Evolutionary conservation across 2,329 filamentous ascomycete genomes (phyloP).

Genomic region (Talaromyces amestolkiae): DNA sequence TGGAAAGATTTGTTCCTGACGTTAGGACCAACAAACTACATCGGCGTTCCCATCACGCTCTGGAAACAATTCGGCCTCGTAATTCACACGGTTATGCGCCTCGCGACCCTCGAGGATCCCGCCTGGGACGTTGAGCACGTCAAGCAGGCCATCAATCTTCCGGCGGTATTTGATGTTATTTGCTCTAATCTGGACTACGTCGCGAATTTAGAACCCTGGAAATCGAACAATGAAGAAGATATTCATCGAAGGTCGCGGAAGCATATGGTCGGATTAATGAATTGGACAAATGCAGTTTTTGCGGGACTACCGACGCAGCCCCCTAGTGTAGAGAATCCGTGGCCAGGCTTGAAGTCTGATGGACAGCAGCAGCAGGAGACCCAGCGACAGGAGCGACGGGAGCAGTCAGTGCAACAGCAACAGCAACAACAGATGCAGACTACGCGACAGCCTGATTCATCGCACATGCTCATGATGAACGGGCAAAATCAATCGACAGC

Average conservation of each 20-base stretch:
- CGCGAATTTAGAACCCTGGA: constrained; percentile 2
- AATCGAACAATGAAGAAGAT: background rate
- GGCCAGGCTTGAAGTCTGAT: background rate
- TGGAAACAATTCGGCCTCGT: constrained; percentile 17
- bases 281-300: constrained; percentile 9
- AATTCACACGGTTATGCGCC: constrained; percentile 8
- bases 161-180: background rate
- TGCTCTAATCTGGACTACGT: background rate
- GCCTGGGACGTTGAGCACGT: constrained; percentile 10
- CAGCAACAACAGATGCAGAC: background rate
- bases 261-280: constrained; percentile 1
- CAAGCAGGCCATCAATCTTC: constrained; percentile 7
- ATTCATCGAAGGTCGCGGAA: constrained; percentile 12
- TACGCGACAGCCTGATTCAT: background rate
- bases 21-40: background rate
- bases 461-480: constrained; percentile 8
- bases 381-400: background rate
- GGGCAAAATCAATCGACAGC: background rate
- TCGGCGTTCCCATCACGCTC: constrained; percentile 11
- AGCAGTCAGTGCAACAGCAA: background rate
- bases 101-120: constrained; percentile 11
- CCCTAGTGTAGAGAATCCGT: background rate
- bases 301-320: background rate
- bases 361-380: background rate
- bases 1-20: constrained; percentile 10